Evolutionary conservation across 169 alveolate species (phyloP), one percentile per base, ranked within the genome.

Genomic region (Amoebophrya sp.): DNA sequence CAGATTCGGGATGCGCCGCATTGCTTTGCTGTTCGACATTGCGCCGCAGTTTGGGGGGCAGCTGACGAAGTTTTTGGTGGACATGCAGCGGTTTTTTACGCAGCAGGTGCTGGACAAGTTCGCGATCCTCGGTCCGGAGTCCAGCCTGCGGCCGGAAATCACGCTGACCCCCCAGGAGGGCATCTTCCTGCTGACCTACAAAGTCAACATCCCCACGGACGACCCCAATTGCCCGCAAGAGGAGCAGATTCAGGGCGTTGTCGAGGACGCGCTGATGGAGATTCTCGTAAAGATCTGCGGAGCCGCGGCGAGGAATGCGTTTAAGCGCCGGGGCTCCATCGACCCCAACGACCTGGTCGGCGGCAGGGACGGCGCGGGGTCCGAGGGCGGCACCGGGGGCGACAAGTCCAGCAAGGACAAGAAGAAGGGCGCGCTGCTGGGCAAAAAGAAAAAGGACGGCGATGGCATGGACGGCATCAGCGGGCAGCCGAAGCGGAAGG

Each of bases 61-160:
- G 35, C 83, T 66, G 29, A 66, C 83, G 35, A 66, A 66, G 35
- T 66, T 25, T 66, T 25, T 66, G 35, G 83, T 66, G 39, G 83
- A 66, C 83, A 66, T 66, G 83, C 83, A 66, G 83, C 83, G 83
- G 10, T 66, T 66, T n/a, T 66, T 66, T 25, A 66, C 83, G 83
- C 83, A 66, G 83, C 29, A n/a, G 83, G 10, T 66, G 35, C 35
- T 66, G 35, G 83, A 66, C 1, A n/a, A 18, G 39, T 66, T 66
- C 18, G 32, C 83, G 35, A 66, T 66, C 18, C 35, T 66, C 32
- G 83, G 83, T 7, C 83, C 83, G 35, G 83, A 66, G 83, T 18
- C 83, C 35, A 66, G 83, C 35, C 12, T 66, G 83, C 83, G 83
- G 35, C 83, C 83, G 35, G 83, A 66, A 25, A 66, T 66, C 83